phyloP scores from a whole-genome alignment of 306 rosid genomes.

The Casuarina glauca region DNA sequence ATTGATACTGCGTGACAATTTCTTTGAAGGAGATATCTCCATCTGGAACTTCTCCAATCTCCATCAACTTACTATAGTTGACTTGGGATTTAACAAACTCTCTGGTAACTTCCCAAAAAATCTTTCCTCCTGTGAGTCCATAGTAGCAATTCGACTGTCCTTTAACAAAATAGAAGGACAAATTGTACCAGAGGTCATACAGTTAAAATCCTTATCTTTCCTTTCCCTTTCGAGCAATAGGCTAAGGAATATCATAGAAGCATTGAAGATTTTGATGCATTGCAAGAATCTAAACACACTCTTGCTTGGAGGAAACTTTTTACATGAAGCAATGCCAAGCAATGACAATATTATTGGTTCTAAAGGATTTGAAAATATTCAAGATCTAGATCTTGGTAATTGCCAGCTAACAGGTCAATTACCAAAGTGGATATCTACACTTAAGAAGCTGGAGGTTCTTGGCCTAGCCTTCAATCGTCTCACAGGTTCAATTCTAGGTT shows the following conservation, averaged over 20 bases:
- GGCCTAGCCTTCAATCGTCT: background rate
- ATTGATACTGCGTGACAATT: too few species aligned
- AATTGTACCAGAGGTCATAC: background rate
- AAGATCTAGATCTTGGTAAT: too few species aligned
- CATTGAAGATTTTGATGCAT: background rate
- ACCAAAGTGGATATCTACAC: too few species aligned
- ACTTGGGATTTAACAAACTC: background rate
- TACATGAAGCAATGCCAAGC: background rate
- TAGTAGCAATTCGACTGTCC: background rate
- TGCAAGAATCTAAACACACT: too few species aligned
- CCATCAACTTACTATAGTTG: too few species aligned
- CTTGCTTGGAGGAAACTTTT: too few species aligned
- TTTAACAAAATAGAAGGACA: background rate
- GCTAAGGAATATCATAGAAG: background rate
- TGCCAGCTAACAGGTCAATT: too few species aligned
- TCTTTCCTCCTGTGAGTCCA: slow-evolving; percentile 6
- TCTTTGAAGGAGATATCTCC: too few species aligned
- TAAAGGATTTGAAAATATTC: too few species aligned
- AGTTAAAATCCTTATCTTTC: slow-evolving; percentile 4
- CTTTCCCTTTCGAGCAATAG: background rate
- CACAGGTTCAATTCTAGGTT: slow-evolving; percentile 14
- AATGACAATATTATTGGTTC: too few species aligned
- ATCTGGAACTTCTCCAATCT: too few species aligned
- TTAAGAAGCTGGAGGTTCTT: too few species aligned
- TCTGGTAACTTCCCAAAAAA: background rate